These are phyloP conservation scores for Vitis amurensis DNA, from an alignment of 164 flowering plant species.

Conservation along the genomic window DNA sequence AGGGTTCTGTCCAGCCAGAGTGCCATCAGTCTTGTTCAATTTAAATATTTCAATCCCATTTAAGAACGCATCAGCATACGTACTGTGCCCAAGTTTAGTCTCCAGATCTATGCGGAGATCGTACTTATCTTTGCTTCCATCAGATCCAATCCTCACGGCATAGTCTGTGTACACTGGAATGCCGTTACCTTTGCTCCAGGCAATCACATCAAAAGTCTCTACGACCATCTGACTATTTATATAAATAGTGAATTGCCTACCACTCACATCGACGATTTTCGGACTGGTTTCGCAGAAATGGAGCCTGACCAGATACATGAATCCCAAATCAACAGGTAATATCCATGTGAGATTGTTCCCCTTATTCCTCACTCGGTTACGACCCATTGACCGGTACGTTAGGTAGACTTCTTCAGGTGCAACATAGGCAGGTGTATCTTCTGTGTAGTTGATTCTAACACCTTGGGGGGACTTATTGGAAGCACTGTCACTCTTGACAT, in stretches of 20 bases:
- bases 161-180: no score
- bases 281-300: slow-evolving; percentile 20
- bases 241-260: slow-evolving; percentile 1
- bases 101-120: no score
- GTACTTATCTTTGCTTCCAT: no score
- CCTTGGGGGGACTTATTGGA: background rate
- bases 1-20: no score
- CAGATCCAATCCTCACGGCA: no score
- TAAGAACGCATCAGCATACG: no score
- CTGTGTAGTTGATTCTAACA: background rate
- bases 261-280: background rate
- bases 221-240: slow-evolving; percentile 7
- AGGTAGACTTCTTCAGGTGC: slow-evolving; percentile 19
- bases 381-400: slow-evolving; percentile 6
- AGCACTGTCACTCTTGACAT: background rate
- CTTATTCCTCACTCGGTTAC: background rate
- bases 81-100: no score
- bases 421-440: background rate
- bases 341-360: slow-evolving; percentile 14
- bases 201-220: no score
- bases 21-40: no score
- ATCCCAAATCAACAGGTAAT: slow-evolving; percentile 19
- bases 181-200: no score
- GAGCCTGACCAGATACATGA: slow-evolving; percentile 19
- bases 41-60: no score